Evolutionary conservation across 2,329 filamentous ascomycete genomes (phyloP).

Genomic region (Fusarium irregulare): DNA sequence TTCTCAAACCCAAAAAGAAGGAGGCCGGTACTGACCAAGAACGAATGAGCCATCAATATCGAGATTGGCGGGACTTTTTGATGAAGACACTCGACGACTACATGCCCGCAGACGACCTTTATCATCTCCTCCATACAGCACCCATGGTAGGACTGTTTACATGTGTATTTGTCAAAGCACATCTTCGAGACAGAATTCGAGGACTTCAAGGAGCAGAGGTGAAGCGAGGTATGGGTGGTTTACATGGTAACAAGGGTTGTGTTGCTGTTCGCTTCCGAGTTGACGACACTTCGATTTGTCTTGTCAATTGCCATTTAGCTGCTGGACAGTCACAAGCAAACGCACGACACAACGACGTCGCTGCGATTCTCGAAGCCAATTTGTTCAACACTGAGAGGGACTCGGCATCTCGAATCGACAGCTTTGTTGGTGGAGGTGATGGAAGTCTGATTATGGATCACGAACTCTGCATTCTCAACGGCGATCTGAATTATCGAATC

Average conservation of each 20-base stretch:
- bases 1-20: conserved; percentile 92
- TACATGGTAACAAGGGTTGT: conserved; percentile 97
- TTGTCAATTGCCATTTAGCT: conserved; percentile 96
- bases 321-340: conserved; percentile 92
- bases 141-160: conserved; percentile 93
- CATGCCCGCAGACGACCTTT: conserved; percentile 80
- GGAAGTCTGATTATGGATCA: conserved; percentile 95
- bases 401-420: conserved; percentile 74
- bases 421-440: conserved; percentile 91
- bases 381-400: conserved; percentile 80
- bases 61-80: conserved; percentile 94
- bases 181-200: conserved; percentile 78
- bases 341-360: conserved; percentile 91
- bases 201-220: conserved; percentile 85
- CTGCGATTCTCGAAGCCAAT: conserved; percentile 84
- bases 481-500: conserved; percentile 97
- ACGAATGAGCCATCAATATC: conserved; percentile 96
- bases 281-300: conserved; percentile 93
- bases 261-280: conserved; percentile 91
- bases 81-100: conserved; percentile 84
- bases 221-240: conserved; percentile 94
- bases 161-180: conserved; percentile 91
- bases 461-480: conserved; percentile 96
- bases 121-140: conserved; percentile 87
- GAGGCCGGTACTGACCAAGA: conserved; percentile 83